These are phyloP conservation scores for Penicillium palitans DNA, from an alignment of 2,329 filamentous ascomycete species.

Conservation along the genomic window DNA sequence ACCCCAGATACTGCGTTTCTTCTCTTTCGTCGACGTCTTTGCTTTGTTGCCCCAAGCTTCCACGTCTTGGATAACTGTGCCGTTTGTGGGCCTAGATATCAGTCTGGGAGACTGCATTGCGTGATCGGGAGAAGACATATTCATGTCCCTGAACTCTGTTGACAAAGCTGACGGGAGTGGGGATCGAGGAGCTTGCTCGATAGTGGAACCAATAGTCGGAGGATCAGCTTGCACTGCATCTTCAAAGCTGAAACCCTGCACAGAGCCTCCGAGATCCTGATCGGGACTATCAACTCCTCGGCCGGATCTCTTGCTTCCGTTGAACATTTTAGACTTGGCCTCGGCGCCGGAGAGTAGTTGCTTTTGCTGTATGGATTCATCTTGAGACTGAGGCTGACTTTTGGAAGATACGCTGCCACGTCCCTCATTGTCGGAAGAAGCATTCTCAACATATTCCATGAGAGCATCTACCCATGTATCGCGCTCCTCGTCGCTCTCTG, in stretches of 20 bases:
- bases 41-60: constrained; percentile 82
- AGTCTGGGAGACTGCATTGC: constrained; percentile 45
- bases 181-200: constrained; percentile 35
- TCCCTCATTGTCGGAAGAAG: constrained; percentile 35
- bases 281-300: constrained; percentile 45
- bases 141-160: constrained; percentile 32
- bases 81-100: constrained; percentile 87
- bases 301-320: constrained; percentile 30
- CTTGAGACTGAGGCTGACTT: constrained; percentile 19
- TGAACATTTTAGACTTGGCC: constrained; percentile 29
- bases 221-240: constrained; percentile 59
- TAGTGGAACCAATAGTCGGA: constrained; percentile 51
- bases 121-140: constrained; percentile 28
- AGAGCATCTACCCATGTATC: constrained; percentile 92
- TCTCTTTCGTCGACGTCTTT: constrained; percentile 67
- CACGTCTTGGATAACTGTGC: constrained; percentile 77
- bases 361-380: constrained; percentile 22
- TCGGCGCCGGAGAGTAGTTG: constrained; percentile 15
- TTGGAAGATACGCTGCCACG: constrained; percentile 21
- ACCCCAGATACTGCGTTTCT: constrained; percentile 71
- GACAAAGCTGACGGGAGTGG: constrained; percentile 35
- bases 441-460: constrained; percentile 76
- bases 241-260: constrained; percentile 57
- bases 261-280: constrained; percentile 32
- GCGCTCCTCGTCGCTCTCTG: constrained; percentile 88